These are phyloP conservation scores for Raphanus hybrid DNA, from an alignment of 441 rosid species.

Conservation along the genomic window DNA sequence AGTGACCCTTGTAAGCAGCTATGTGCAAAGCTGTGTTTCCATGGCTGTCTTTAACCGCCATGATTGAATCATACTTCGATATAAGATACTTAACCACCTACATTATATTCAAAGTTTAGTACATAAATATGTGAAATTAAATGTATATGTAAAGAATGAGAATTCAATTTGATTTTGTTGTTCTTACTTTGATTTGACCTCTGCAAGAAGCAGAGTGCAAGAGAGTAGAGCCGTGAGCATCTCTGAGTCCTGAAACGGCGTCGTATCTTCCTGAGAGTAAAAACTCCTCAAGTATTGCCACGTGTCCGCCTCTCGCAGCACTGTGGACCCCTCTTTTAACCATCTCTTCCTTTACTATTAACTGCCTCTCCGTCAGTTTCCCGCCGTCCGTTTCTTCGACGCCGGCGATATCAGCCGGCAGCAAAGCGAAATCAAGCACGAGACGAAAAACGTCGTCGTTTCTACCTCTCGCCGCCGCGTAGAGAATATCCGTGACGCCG, in stretches of 20 bases:
- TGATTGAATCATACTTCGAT: slow-evolving; percentile 51
- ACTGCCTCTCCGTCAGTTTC: slow-evolving; percentile 43
- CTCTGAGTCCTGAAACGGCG: slow-evolving; percentile 56
- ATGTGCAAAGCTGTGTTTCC: slow-evolving; percentile 89
- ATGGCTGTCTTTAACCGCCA: slow-evolving; percentile 57
- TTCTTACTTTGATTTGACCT: slow-evolving; percentile 79
- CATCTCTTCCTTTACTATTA: slow-evolving; percentile 68
- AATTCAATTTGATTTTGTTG: slow-evolving; percentile 11
- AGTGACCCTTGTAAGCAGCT: slow-evolving; percentile 81
- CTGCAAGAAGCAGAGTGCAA: slow-evolving; percentile 87
- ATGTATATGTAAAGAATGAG: no score
- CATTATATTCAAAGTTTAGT: slow-evolving; percentile 1
- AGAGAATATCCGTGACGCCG: slow-evolving; percentile 85
- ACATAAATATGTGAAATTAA: neutral
- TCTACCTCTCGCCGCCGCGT: slow-evolving; percentile 84
- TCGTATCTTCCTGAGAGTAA: slow-evolving; percentile 48
- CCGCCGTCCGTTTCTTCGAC: slow-evolving; percentile 43
- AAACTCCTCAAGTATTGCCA: slow-evolving; percentile 65
- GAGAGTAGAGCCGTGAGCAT: slow-evolving; percentile 70
- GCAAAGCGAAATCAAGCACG: slow-evolving; percentile 53
- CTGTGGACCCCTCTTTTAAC: slow-evolving; percentile 87
- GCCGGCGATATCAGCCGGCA: slow-evolving; percentile 47
- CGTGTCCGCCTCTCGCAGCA: slow-evolving; percentile 90
- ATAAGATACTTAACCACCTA: slow-evolving; percentile 81
- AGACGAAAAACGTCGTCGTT: slow-evolving; percentile 66